Evolutionary conservation across 495 filamentous ascomycete genomes (phyloP).

Genomic region (Xylaria bambusicola): DNA sequence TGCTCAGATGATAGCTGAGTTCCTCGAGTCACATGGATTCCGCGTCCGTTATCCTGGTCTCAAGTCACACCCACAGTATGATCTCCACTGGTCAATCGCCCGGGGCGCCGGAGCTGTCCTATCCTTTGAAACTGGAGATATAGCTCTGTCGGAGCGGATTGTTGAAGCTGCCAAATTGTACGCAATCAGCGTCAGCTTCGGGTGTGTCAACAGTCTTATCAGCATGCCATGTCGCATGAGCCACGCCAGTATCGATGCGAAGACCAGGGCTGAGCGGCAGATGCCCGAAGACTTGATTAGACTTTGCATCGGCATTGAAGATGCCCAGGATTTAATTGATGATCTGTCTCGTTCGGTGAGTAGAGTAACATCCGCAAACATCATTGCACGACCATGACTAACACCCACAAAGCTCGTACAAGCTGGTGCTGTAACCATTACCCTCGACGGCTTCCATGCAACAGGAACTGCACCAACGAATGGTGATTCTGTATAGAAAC

Average conservation of each 20-base stretch:
- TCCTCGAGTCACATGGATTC: slow-evolving; percentile 90
- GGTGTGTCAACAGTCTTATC: slow-evolving; percentile 96
- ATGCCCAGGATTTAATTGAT: slow-evolving; percentile 88
- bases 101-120: slow-evolving; percentile 91
- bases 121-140: slow-evolving; percentile 91
- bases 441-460: slow-evolving; percentile 74
- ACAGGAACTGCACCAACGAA: slow-evolving; percentile 27
- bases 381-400: slow-evolving; percentile 20
- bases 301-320: slow-evolving; percentile 95
- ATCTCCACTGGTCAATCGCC: slow-evolving; percentile 92
- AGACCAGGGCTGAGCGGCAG: slow-evolving; percentile 82
- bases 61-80: slow-evolving; percentile 93
- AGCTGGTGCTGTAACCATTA: slow-evolving; percentile 87
- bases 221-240: slow-evolving; percentile 99
- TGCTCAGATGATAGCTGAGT: slow-evolving; percentile 85
- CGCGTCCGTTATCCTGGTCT: slow-evolving; percentile 92
- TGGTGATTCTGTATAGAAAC: slow-evolving; percentile 28
- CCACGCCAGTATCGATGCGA: slow-evolving; percentile 96
- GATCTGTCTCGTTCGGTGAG: slow-evolving; percentile 87
- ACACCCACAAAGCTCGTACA: slow-evolving; percentile 69
- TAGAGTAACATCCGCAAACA: slow-evolving; percentile 32
- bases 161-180: slow-evolving; percentile 90
- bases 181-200: slow-evolving; percentile 95
- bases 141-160: slow-evolving; percentile 80
- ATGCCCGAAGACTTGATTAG: slow-evolving; percentile 97